Evolutionary conservation across 306 rosid species (phyloP), one percentile per base, ranked within the genome.

Genomic region (Amphicarpaea edgeworthii): DNA sequence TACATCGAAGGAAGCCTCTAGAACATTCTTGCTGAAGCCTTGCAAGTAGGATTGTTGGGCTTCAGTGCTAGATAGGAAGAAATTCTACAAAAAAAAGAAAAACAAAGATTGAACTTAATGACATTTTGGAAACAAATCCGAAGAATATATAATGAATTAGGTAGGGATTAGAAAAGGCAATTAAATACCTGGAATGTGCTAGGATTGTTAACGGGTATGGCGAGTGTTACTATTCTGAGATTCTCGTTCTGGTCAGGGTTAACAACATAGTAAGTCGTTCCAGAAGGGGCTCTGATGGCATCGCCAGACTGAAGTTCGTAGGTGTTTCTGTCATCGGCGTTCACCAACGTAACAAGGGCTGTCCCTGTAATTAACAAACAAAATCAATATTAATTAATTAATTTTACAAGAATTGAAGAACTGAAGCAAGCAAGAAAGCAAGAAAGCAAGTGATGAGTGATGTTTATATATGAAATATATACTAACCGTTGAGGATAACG

Each of bases 1-100:
- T 41, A 81, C 88, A 41, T 85, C 78, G 42, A 38, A 77, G 26
- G 83, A 1, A 15, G 81, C 83, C 26, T 85, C 76, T 0, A 85
- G 40, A 58, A 9, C 2, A 1, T 15, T 58, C 65, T 58, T 26
- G 65, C 65, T 26, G 5, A 58, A 58, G 7, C 76, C 85, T 3
- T 7, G 14, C 12, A 61, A 38, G 75, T 77, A 80, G 45, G 87
- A 79, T n/a, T 55, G 14, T 15, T 75, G 77, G 47, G 23, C 47
- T 30, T 24, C 3, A 12, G 9, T 58, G 40, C 38, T 49, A 4
- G 73, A 15, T 6, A 66, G 75, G 24, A 3, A 34, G 70, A 80
- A 80, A 68, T 51, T 19, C 87, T 84, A 20, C 37, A 30, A 7
- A 30, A 7, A 30, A 43, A 7, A 1, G 19, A 41, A 40, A 12